phyloP scores from a whole-genome alignment of 116 monocot species.

The Dioscorea cayenensis region DNA sequence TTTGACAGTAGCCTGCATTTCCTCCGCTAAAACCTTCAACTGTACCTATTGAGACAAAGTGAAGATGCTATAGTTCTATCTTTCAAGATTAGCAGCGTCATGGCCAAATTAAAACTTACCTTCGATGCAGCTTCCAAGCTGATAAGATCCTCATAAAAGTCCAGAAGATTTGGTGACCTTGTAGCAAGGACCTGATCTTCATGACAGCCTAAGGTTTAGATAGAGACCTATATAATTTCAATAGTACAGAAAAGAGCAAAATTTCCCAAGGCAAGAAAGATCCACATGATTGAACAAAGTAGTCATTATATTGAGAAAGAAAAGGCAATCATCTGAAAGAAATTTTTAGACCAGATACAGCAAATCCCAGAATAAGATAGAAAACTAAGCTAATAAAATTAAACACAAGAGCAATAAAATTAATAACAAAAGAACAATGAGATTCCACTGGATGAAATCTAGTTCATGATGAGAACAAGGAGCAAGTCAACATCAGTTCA shows the following conservation, averaged over 20 bases:
- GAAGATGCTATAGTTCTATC: background rate
- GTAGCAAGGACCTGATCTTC: conserved; percentile 70
- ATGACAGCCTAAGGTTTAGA: conserved; percentile 5
- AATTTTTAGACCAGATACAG: too few relatives aligned
- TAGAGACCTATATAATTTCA: background rate
- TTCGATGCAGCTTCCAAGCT: conserved; percentile 92
- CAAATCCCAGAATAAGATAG: too few relatives aligned
- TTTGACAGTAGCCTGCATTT: conserved; percentile 86
- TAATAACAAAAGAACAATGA: too few relatives aligned
- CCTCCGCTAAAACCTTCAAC: conserved; percentile 80
- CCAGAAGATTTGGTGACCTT: conserved; percentile 70
- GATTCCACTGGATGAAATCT: too few relatives aligned
- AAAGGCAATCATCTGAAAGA: background rate
- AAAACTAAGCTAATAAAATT: too few relatives aligned
- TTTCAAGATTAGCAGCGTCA: conserved; percentile 1
- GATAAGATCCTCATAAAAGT: conserved; percentile 71
- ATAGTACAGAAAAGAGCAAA: background rate
- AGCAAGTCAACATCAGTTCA: too few relatives aligned
- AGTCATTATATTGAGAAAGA: background rate
- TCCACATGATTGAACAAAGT: background rate
- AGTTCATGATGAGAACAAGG: too few relatives aligned
- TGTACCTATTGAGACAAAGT: conserved; percentile 47
- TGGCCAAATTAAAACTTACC: conserved; percentile 28
- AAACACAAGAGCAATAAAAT: too few relatives aligned
- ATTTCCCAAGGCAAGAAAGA: background rate